These are phyloP conservation scores for Hemileccinum rubropunctum DNA, from an alignment of 768 basidiomycete species.

Conservation along the genomic window DNA sequence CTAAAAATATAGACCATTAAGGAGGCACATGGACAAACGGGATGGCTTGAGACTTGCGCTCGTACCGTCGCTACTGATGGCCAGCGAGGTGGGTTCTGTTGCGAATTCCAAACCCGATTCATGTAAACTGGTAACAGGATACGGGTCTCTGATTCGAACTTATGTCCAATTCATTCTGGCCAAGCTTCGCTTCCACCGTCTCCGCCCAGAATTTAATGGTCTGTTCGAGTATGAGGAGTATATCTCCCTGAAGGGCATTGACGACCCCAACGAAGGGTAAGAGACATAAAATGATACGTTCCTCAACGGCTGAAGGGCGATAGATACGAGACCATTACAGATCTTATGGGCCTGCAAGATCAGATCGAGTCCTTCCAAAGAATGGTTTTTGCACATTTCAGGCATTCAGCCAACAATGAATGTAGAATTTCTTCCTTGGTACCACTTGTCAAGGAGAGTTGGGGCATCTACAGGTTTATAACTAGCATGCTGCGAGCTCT, in stretches of 20 bases:
- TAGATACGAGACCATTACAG: conserved; percentile 97
- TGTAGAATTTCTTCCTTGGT: conserved; percentile 95
- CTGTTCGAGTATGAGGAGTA: conserved; percentile 99
- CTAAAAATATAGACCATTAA: conserved; percentile 74
- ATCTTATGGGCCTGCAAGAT: conserved; percentile 97
- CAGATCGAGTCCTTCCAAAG: conserved; percentile 99
- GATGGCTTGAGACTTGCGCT: conserved; percentile 97
- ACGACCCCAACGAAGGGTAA: conserved; percentile 99
- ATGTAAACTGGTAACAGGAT: conserved; percentile 52
- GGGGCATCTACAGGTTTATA: conserved; percentile 98
- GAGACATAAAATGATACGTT: conserved; percentile 22
- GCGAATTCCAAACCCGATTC: not conserved
- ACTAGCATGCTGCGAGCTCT: conserved; percentile 98
- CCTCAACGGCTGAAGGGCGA: conserved; percentile 8
- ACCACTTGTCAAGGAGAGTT: conserved; percentile 97
- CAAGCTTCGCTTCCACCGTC: conserved; percentile 92
- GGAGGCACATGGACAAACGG: conserved; percentile 94
- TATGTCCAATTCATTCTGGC: conserved; percentile 96
- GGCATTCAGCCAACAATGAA: conserved; percentile 90
- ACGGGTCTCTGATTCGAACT: conserved; percentile 88
- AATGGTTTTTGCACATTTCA: conserved; percentile 94
- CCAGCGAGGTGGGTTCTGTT: conserved; percentile 54
- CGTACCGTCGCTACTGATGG: conserved; percentile 82
- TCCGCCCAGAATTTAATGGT: conserved; percentile 97
- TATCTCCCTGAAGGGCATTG: conserved; percentile 93